Evolutionary conservation across 768 basidiomycete species (phyloP), one percentile per base, ranked within the genome.

Genomic region (Tephrocybe sp.): DNA sequence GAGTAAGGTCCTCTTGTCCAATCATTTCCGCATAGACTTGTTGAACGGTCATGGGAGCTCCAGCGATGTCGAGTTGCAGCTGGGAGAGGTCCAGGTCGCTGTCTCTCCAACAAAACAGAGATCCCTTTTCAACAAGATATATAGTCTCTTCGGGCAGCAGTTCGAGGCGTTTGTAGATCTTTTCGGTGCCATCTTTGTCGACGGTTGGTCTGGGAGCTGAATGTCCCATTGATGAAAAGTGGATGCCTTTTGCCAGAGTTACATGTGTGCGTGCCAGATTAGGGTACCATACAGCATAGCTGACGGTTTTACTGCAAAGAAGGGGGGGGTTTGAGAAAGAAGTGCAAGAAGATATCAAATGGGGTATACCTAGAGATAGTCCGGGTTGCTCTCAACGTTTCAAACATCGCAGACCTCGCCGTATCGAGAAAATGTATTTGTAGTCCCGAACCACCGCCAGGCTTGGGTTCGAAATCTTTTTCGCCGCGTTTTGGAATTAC

Each of bases 401-500:
- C 82, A 50, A 96, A 86, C 87, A 98, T 92, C 2, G 96, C 97
- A 43, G 78, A 72, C 48, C 96, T 72, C 40, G 92, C 80, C 26
- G 84, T 78, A 48, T 90, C 85, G 17, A 98, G 77, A 53, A 91
- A 80, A 69, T 92, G 87, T 22, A 83, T 69, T 62, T 98, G 97
- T 11, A 92, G 72, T 11, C 80, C 82, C 10, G 90, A 86, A 5
- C 87, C 89, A 9, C 80, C 73, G 47, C 76, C 72, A 45, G 71
- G 61, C 58, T 75, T 74, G 1, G 97, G 97, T 65, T 98, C 96
- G 58, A 93, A 98, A 57, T 98, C 95, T 65, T 99, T 98, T 68
- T 98, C 97, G 1, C 97, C 97, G 22, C 97, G 82, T 67, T 91
- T 95, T 5, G 97, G 97, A 45, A 99, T 95, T 2, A 89, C 74